Conservation (phyloP, 2,329 filamentous ascomycete species). For the Colletotrichum lindemuthianum region DNA sequence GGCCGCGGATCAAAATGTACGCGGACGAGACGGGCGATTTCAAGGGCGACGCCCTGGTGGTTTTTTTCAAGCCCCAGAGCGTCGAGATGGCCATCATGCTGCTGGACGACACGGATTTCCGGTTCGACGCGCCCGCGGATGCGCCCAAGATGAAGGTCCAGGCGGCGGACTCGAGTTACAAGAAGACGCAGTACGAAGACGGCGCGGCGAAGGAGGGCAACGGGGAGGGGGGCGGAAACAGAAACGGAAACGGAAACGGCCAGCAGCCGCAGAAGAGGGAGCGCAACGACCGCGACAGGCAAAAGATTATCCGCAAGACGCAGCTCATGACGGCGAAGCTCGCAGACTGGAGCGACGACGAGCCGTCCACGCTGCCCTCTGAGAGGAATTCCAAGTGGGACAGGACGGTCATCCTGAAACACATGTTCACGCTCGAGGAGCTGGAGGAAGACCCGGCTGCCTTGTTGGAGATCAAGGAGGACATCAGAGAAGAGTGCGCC, state of each 20-base stretch:
- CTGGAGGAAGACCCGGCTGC: constrained; percentile 85
- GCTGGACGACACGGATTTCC: constrained; percentile 84
- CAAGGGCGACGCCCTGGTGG: constrained; percentile 92
- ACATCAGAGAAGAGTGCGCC: constrained; percentile 88
- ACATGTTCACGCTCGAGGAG: constrained; percentile 92
- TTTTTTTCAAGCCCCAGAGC: constrained; percentile 96
- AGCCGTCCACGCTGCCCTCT: constrained; percentile 61
- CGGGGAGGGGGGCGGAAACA: constrained; percentile 48
- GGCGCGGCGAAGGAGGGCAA: constrained; percentile 27
- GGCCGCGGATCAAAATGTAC: constrained; percentile 94
- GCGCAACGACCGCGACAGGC: constrained; percentile 73
- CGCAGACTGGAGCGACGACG: constrained; percentile 95
- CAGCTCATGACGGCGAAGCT: constrained; percentile 92
- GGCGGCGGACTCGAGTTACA: constrained; percentile 89
- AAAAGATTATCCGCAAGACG: constrained; percentile 90
- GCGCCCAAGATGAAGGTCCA: constrained; percentile 80
- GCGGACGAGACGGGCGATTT: constrained; percentile 82
- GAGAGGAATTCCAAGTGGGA: constrained; percentile 69
- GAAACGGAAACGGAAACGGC: constrained; percentile 49
- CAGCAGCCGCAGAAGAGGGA: constrained; percentile 42
- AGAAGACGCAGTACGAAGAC: constrained; percentile 78
- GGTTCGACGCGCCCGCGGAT: constrained; percentile 66
- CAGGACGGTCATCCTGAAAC: constrained; percentile 86
- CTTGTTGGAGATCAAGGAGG: constrained; percentile 91
- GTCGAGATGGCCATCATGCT: constrained; percentile 86